Conservation (phyloP, 805 yeast genomes). For the Kluyveromyces siamensis region DNA sequence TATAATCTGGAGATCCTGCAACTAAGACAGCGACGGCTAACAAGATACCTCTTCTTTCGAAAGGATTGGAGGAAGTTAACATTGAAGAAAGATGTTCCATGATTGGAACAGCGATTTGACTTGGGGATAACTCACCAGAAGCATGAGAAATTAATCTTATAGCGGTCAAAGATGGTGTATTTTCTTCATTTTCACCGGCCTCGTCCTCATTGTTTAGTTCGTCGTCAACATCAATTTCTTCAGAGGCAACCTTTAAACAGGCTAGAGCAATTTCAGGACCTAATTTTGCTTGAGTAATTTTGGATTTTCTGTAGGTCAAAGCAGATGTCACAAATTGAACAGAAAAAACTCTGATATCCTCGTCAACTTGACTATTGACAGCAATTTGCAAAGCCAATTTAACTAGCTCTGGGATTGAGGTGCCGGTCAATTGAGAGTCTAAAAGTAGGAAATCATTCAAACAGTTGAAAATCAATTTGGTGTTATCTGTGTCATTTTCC, state of each 20-base stretch:
- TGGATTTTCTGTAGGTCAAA: constrained; percentile 70
- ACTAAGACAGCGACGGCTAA: constrained; percentile 75
- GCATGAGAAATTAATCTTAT: constrained; percentile 71
- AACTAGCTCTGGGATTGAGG: constrained; percentile 57
- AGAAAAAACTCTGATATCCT: constrained; percentile 75
- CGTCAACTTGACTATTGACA: constrained; percentile 54
- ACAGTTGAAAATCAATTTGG: constrained; percentile 71
- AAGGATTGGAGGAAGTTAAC: constrained; percentile 54
- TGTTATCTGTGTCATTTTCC: constrained; percentile 61
- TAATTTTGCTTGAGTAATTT: constrained; percentile 67
- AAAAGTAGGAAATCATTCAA: constrained; percentile 70
- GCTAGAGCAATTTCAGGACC: constrained; percentile 73
- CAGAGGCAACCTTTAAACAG: constrained; percentile 71
- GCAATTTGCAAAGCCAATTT: constrained; percentile 72
- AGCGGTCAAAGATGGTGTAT: constrained; percentile 67
- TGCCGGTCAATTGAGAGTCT: constrained; percentile 73
- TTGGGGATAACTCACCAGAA: constrained; percentile 81
- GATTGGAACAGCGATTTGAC: constrained; percentile 79
- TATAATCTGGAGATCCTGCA: constrained; percentile 90
- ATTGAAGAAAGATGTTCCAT: constrained; percentile 52
- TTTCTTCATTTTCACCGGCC: constrained; percentile 90
- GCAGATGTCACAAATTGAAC: constrained; percentile 76
- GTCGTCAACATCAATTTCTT: constrained; percentile 68
- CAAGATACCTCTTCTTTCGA: constrained; percentile 81
- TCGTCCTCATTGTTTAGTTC: constrained; percentile 75